phyloP scores from a whole-genome alignment of 768 basidiomycete genomes.

The Vararia minispora region DNA sequence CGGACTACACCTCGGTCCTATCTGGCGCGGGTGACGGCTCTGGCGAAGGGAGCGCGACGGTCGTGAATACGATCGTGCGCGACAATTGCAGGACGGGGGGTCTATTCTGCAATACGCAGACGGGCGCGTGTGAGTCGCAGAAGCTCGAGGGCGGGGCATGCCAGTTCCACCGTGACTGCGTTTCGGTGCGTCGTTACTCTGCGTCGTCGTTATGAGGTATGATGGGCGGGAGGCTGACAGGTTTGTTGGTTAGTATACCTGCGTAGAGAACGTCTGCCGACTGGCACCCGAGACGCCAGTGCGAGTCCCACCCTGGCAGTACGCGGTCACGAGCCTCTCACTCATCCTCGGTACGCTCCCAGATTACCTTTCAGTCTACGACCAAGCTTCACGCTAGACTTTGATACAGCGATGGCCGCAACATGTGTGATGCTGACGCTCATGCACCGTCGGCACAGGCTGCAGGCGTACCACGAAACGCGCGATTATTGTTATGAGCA shows the following conservation, averaged over 20 bases:
- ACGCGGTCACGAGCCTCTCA: constrained; percentile 8
- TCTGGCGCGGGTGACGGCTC: constrained; percentile 4
- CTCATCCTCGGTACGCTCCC: constrained; percentile 10
- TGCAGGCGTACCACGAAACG: constrained; percentile 11
- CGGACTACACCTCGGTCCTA: constrained; percentile 22
- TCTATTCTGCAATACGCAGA: constrained; percentile 10
- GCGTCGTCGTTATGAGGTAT: neutral
- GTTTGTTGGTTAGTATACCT: constrained; percentile 10
- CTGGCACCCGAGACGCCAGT: constrained; percentile 13
- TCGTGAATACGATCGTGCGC: constrained; percentile 9
- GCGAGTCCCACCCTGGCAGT: constrained; percentile 14
- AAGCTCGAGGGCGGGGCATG: constrained; percentile 6
- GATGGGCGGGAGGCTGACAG: too few species aligned
- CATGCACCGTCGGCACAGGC: constrained; percentile 13
- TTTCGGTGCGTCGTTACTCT: constrained; percentile 2
- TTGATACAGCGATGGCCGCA: constrained; percentile 11
- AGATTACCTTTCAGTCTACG: neutral
- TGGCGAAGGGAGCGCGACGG: too few species aligned
- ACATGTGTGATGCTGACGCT: constrained; percentile 12
- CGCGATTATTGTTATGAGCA: constrained; percentile 13
- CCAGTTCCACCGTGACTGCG: constrained; percentile 12
- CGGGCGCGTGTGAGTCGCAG: constrained; percentile 6
- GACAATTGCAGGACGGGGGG: constrained; percentile 12
- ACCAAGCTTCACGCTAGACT: neutral
- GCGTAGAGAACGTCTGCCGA: constrained; percentile 10